These are phyloP conservation scores for Zymoseptoria ardabiliae DNA, from an alignment of 2,329 filamentous ascomycete species.

Conservation along the genomic window DNA sequence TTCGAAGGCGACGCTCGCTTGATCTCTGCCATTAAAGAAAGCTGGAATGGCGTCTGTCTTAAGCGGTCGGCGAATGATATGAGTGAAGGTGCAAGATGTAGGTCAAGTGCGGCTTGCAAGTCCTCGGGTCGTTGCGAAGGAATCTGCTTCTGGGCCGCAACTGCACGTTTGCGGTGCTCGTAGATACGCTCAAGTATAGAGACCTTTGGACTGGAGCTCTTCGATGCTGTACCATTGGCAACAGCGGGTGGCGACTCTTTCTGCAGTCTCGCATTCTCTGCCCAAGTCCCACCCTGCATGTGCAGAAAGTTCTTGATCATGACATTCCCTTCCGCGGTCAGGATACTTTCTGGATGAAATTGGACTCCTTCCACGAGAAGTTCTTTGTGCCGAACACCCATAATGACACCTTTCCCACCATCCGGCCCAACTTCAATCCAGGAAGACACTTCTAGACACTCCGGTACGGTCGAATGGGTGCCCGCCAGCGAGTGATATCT, in stretches of 20 bases:
- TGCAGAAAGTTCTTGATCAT: slow-evolving; percentile 92
- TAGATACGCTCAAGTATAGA: slow-evolving; percentile 93
- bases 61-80: slow-evolving; percentile 74
- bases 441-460: slow-evolving; percentile 80
- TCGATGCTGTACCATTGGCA: slow-evolving; percentile 30
- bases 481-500: slow-evolving; percentile 95
- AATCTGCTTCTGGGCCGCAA: slow-evolving; percentile 73
- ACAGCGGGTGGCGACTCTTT: slow-evolving; percentile 32
- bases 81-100: slow-evolving; percentile 76
- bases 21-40: slow-evolving; percentile 95
- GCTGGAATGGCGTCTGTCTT: slow-evolving; percentile 71
- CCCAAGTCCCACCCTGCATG: slow-evolving; percentile 87
- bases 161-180: slow-evolving; percentile 64
- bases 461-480: slow-evolving; percentile 77
- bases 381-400: slow-evolving; percentile 92
- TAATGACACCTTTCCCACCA: slow-evolving; percentile 78
- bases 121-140: slow-evolving; percentile 78
- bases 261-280: slow-evolving; percentile 59
- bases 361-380: slow-evolving; percentile 91
- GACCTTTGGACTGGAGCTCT: slow-evolving; percentile 44
- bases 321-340: slow-evolving; percentile 76
- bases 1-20: slow-evolving; percentile 96
- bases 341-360: slow-evolving; percentile 94
- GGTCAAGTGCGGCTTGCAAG: slow-evolving; percentile 76
- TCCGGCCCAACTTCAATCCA: slow-evolving; percentile 73